phyloP scores from a whole-genome alignment of 352 stramenopile species.

The Globisporangium rhizosaccharum region DNA sequence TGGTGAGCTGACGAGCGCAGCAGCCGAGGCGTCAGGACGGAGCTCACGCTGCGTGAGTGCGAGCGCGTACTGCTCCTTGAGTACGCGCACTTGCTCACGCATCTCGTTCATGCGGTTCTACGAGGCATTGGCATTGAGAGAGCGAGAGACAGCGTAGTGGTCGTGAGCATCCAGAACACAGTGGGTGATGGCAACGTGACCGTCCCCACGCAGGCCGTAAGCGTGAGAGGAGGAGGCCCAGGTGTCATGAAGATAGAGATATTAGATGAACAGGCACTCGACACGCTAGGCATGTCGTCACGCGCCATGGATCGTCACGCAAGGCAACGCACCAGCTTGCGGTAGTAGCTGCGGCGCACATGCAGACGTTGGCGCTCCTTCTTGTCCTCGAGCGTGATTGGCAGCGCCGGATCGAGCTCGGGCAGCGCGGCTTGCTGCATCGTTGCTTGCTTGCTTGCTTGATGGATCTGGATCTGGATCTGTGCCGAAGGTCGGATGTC shows the following conservation, averaged over 20 bases:
- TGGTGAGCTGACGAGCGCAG: background rate
- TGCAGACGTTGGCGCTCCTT: constrained; percentile 58
- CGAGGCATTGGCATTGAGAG: background rate
- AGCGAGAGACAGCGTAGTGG: background rate
- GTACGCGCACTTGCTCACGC: constrained; percentile 23
- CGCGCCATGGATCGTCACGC: background rate
- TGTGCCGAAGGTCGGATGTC: too few relatives aligned
- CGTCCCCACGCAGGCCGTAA: background rate
- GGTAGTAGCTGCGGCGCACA: constrained; percentile 44
- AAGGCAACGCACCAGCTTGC: constrained; percentile 21
- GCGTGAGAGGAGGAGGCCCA: too few relatives aligned
- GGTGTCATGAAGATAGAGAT: too few relatives aligned
- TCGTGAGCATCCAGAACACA: background rate
- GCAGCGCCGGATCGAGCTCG: constrained; percentile 4
- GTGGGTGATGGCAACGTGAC: background rate
- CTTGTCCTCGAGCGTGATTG: constrained; percentile 31
- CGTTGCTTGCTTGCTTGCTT: background rate
- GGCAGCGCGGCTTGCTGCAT: constrained; percentile 1
- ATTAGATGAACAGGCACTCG: too few relatives aligned
- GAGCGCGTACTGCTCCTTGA: constrained; percentile 31
- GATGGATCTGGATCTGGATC: too few relatives aligned
- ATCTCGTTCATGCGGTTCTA: constrained; percentile 34
- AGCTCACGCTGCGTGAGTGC: constrained; percentile 15
- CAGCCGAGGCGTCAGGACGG: background rate
- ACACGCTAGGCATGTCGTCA: background rate